Percentiles rank a stretch among this genome's conserved stretches.
Evolutionary conservation across 2,329 filamentous ascomycete genomes (phyloP).

Genomic region (Bertia moriformis): DNA sequence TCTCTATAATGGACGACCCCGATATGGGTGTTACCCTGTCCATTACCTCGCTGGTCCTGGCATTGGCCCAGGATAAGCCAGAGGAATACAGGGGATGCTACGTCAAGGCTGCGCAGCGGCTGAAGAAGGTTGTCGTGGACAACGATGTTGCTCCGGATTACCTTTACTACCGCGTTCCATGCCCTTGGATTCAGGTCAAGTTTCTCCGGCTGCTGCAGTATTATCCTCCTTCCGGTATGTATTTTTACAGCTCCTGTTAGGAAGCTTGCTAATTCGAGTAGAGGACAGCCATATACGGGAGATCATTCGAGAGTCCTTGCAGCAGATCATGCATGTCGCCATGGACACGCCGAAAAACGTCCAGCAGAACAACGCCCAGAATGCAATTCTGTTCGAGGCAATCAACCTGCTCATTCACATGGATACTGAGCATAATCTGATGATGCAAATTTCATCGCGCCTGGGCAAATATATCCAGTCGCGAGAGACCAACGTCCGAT

Average conservation of each 20-base stretch:
- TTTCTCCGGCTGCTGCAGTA: slow-evolving; percentile 83
- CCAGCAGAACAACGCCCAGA: slow-evolving; percentile 97
- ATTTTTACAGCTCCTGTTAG: too few relatives aligned
- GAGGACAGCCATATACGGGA: slow-evolving; percentile 86
- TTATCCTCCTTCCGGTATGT: slow-evolving; percentile 76
- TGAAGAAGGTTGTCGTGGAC: slow-evolving; percentile 84
- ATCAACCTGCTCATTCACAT: slow-evolving; percentile 97
- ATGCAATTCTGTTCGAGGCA: slow-evolving; percentile 92
- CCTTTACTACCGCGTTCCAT: slow-evolving; percentile 98
- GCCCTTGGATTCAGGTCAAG: slow-evolving; percentile 96
- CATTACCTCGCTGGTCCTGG: slow-evolving; percentile 89
- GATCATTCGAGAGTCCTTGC: slow-evolving; percentile 80
- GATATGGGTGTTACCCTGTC: slow-evolving; percentile 91
- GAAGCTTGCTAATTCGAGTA: slow-evolving; percentile 15
- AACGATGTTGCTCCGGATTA: slow-evolving; percentile 83
- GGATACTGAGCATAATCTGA: slow-evolving; percentile 82
- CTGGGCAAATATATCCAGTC: slow-evolving; percentile 94
- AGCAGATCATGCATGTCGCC: slow-evolving; percentile 79
- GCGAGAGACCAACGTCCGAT: slow-evolving; percentile 90
- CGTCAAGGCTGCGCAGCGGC: slow-evolving; percentile 74
- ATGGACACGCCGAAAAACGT: slow-evolving; percentile 96
- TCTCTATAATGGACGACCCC: slow-evolving; percentile 93
- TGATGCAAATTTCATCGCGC: slow-evolving; percentile 86
- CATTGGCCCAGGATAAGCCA: slow-evolving; percentile 82
- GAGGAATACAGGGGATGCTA: slow-evolving; percentile 91